phyloP scores from a whole-genome alignment of 2,329 filamentous ascomycete genomes.

The Beauveria sp. region DNA sequence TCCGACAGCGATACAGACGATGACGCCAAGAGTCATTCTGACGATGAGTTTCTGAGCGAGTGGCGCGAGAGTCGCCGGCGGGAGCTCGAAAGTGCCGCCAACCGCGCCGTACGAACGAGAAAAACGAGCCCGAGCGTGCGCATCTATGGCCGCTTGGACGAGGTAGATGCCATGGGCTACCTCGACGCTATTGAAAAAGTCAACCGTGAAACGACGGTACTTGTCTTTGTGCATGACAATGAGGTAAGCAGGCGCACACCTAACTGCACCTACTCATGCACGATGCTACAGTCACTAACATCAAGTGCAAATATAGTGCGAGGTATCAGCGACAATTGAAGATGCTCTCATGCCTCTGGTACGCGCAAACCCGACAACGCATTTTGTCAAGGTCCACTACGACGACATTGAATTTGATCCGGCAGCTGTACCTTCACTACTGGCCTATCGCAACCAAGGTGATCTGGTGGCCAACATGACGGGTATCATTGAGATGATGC shows the following conservation, averaged over 20 bases:
- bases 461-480: slow-evolving; percentile 88
- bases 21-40: slow-evolving; percentile 42
- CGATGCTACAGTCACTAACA: not conserved
- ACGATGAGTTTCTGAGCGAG: slow-evolving; percentile 70
- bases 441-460: slow-evolving; percentile 80
- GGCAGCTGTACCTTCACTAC: slow-evolving; percentile 75
- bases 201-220: slow-evolving; percentile 68
- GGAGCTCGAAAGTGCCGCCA: slow-evolving; percentile 63
- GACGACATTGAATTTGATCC: slow-evolving; percentile 92
- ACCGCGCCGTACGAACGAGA: slow-evolving; percentile 48
- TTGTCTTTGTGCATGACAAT: slow-evolving; percentile 89
- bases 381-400: slow-evolving; percentile 87
- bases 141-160: slow-evolving; percentile 70
- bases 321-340: slow-evolving; percentile 72
- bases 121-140: slow-evolving; percentile 70
- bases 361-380: slow-evolving; percentile 58
- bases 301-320: slow-evolving; percentile 49
- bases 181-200: slow-evolving; percentile 96
- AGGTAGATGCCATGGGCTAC: slow-evolving; percentile 84
- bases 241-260: slow-evolving; percentile 51
- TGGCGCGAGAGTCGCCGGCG: slow-evolving; percentile 77
- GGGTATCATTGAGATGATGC: slow-evolving; percentile 79
- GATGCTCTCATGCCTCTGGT: slow-evolving; percentile 70
- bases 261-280: not conserved
- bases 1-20: slow-evolving; percentile 39